These are phyloP conservation scores for Urochloa ruziziensis DNA, from an alignment of 176 grass and related monocot species.

Conservation along the genomic window DNA sequence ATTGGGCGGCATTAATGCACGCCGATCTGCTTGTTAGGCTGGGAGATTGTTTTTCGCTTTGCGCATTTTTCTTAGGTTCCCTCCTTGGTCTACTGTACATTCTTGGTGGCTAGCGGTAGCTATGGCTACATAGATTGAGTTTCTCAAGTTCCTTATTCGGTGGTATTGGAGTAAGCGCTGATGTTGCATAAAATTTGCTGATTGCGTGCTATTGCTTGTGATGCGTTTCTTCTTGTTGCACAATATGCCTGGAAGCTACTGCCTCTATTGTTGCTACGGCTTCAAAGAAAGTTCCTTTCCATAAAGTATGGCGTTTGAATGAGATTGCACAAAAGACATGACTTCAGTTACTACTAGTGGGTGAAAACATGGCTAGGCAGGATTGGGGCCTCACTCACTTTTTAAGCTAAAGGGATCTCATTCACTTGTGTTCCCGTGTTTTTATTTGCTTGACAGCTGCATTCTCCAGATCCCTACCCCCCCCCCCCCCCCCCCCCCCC, in stretches of 20 bases:
- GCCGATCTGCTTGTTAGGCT: slow-evolving; percentile 28
- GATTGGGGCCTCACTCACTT: neutral
- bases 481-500: too few relatives aligned
- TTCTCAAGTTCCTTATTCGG: neutral
- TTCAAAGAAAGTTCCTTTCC: slow-evolving; percentile 11
- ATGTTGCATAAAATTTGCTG: neutral
- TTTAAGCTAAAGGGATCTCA: neutral
- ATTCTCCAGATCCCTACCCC: neutral
- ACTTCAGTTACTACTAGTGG: neutral
- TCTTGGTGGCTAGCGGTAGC: neutral
- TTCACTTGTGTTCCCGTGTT: slow-evolving; percentile 1
- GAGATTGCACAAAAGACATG: neutral
- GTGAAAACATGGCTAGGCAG: slow-evolving; percentile 10
- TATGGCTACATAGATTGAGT: slow-evolving; percentile 5
- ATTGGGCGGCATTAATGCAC: slow-evolving; percentile 25
- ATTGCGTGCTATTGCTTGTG: slow-evolving; percentile 20
- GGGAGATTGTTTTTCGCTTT: slow-evolving; percentile 24
- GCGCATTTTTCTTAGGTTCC: slow-evolving; percentile 18
- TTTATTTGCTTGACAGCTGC: neutral
- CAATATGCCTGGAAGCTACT: slow-evolving; percentile 4
- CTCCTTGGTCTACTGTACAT: neutral
- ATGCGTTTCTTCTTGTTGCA: neutral
- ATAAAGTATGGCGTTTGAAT: slow-evolving; percentile 1
- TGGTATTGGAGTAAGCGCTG: slow-evolving; percentile 21
- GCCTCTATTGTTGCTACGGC: neutral